These are phyloP conservation scores for Solidago caesia DNA, from an alignment of 129 eudicot species.

Conservation along the genomic window DNA sequence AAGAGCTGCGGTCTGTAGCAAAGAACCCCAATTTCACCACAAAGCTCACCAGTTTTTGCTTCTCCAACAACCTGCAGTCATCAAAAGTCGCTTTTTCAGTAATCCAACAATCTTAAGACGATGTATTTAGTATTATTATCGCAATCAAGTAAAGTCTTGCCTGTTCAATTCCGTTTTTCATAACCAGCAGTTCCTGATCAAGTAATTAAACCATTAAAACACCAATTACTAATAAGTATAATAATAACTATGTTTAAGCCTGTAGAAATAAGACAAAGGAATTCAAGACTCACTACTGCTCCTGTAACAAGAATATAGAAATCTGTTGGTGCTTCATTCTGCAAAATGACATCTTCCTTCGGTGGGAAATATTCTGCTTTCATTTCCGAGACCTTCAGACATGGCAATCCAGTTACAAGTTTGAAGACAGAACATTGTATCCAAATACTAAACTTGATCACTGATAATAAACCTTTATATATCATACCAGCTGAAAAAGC, in stretches of 20 bases:
- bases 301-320: slow-evolving; percentile 88
- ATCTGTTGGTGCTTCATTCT: slow-evolving; percentile 97
- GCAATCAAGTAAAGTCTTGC: slow-evolving; percentile 36
- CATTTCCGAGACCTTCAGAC: slow-evolving; percentile 88
- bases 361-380: slow-evolving; percentile 98
- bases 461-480: background rate
- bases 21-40: slow-evolving; percentile 95
- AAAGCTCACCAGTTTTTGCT: slow-evolving; percentile 69
- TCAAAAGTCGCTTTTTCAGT: background rate
- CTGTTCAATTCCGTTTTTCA: slow-evolving; percentile 71
- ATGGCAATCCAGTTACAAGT: slow-evolving; percentile 7
- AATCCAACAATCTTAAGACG: background rate
- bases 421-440: background rate
- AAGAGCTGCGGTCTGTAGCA: slow-evolving; percentile 92
- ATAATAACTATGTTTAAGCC: background rate
- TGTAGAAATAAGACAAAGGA: background rate
- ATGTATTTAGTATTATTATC: background rate
- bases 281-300: slow-evolving; percentile 56
- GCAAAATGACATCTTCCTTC: slow-evolving; percentile 92
- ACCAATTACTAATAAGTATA: background rate
- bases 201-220: slow-evolving; percentile 16
- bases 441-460: background rate
- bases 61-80: slow-evolving; percentile 69
- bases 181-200: slow-evolving; percentile 66
- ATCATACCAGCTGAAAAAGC: slow-evolving; percentile 85